phyloP scores from a whole-genome alignment of 495 filamentous ascomycete species.

The Neurospora sp. region DNA sequence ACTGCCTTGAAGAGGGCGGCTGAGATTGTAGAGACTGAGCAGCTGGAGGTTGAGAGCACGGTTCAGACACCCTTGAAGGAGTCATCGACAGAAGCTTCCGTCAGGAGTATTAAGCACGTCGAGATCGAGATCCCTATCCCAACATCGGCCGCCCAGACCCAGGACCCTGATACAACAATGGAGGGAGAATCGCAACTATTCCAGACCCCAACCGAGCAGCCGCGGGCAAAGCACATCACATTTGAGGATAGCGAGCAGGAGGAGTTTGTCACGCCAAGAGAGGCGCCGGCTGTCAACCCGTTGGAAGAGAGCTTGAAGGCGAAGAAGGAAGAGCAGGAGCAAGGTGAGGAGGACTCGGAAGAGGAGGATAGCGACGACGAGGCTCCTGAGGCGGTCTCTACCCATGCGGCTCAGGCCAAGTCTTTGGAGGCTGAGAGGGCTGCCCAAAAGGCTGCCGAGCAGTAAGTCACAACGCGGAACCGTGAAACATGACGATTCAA shows the following conservation, averaged over 20 bases:
- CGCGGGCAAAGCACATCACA: slow-evolving; percentile 15
- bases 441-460: slow-evolving; percentile 30
- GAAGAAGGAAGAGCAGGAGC: slow-evolving; percentile 5
- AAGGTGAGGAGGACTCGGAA: slow-evolving; percentile 14
- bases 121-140: slow-evolving; percentile 22
- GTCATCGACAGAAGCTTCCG: not conserved
- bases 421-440: slow-evolving; percentile 24
- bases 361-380: slow-evolving; percentile 32
- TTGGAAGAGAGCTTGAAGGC: slow-evolving; percentile 4
- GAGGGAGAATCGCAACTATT: slow-evolving; percentile 12
- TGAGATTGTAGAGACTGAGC: not conserved
- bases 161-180: slow-evolving; percentile 1
- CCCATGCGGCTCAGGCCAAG: slow-evolving; percentile 25
- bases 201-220: slow-evolving; percentile 18
- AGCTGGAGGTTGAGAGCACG: not conserved
- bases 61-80: not conserved
- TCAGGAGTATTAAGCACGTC: slow-evolving; percentile 13
- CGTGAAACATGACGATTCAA: not conserved
- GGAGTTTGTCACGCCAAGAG: slow-evolving; percentile 23
- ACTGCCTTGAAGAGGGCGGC: not conserved
- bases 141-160: slow-evolving; percentile 7
- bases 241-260: slow-evolving; percentile 23
- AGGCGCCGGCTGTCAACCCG: slow-evolving; percentile 19
- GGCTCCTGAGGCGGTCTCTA: slow-evolving; percentile 35
- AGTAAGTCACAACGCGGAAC: slow-evolving; percentile 17